A percentile compares a stretch with the other conserved stretches of the same genome.
Evolutionary conservation across 2,329 filamentous ascomycete genomes (phyloP).

Genomic region (Daldinia eschscholtzii): DNA sequence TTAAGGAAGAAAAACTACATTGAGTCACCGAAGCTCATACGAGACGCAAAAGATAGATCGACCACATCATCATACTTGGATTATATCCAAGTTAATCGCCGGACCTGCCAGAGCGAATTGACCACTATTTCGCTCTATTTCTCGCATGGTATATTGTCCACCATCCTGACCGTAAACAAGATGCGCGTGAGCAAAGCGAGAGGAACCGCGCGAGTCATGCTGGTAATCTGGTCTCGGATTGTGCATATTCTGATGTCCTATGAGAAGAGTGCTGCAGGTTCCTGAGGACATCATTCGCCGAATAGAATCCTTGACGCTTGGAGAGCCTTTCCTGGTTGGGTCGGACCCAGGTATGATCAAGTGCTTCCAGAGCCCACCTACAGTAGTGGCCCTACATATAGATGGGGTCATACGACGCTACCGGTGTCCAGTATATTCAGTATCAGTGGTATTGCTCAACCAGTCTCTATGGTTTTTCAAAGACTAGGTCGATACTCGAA

Average conservation of each 20-base stretch:
- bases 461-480: slow-evolving; percentile 15
- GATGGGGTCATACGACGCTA: slow-evolving; percentile 44
- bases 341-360: slow-evolving; percentile 41
- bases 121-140: slow-evolving; percentile 17
- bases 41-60: slow-evolving; percentile 15
- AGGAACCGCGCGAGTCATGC: slow-evolving; percentile 61
- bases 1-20: slow-evolving; percentile 27
- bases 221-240: slow-evolving; percentile 56
- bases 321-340: slow-evolving; percentile 49
- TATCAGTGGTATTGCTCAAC: slow-evolving; percentile 33
- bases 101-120: slow-evolving; percentile 10
- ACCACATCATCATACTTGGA: slow-evolving; percentile 9
- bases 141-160: slow-evolving; percentile 31
- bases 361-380: slow-evolving; percentile 40
- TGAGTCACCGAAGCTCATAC: slow-evolving; percentile 44
- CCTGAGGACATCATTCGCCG: slow-evolving; percentile 55
- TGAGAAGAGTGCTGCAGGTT: slow-evolving; percentile 53
- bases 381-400: slow-evolving; percentile 33
- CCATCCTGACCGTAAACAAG: slow-evolving; percentile 38
- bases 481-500: slow-evolving; percentile 9
- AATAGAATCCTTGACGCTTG: slow-evolving; percentile 42
- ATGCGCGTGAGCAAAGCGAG: slow-evolving; percentile 47
- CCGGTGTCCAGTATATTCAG: slow-evolving; percentile 29
- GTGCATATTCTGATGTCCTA: slow-evolving; percentile 59
- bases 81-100: slow-evolving; percentile 8